Conservation (phyloP, 2,329 filamentous ascomycete genomes). For the Botrytis byssoidea region DNA sequence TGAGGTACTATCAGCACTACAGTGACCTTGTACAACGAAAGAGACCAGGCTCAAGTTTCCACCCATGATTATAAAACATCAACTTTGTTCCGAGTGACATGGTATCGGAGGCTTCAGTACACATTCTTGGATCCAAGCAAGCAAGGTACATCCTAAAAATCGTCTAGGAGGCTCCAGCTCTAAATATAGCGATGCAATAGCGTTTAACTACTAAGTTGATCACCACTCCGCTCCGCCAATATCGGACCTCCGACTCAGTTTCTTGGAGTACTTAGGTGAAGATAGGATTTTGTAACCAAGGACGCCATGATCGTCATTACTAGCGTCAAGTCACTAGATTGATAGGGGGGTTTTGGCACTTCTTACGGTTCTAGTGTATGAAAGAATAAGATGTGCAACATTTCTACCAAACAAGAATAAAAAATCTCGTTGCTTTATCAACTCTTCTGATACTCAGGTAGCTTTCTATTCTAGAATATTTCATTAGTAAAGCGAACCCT, state of each 20-base stretch:
- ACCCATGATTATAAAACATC: neutral
- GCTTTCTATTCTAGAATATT: neutral
- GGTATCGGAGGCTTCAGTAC: neutral
- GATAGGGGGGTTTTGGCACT: neutral
- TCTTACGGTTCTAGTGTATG: too few relatives aligned
- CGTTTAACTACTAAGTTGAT: neutral
- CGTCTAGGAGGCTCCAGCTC: neutral
- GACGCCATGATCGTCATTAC: neutral
- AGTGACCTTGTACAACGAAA: fast-evolving
- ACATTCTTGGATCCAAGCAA: neutral
- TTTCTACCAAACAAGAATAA: neutral
- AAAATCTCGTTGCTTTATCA: neutral
- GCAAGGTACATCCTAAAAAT: neutral
- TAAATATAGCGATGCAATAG: neutral
- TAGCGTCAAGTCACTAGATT: neutral
- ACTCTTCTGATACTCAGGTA: neutral
- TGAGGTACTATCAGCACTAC: neutral
- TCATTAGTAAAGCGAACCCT: neutral
- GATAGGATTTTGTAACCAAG: neutral
- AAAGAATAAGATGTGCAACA: neutral
- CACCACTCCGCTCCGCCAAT: neutral
- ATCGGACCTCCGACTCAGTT: neutral
- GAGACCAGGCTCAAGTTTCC: neutral
- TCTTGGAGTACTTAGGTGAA: neutral
- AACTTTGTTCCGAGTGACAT: neutral